Percentiles rank a stretch among this genome's conserved stretches.
These are phyloP conservation scores for Pharus latifolius DNA, from an alignment of 176 grass and related monocot genomes.

Conservation along the genomic window DNA sequence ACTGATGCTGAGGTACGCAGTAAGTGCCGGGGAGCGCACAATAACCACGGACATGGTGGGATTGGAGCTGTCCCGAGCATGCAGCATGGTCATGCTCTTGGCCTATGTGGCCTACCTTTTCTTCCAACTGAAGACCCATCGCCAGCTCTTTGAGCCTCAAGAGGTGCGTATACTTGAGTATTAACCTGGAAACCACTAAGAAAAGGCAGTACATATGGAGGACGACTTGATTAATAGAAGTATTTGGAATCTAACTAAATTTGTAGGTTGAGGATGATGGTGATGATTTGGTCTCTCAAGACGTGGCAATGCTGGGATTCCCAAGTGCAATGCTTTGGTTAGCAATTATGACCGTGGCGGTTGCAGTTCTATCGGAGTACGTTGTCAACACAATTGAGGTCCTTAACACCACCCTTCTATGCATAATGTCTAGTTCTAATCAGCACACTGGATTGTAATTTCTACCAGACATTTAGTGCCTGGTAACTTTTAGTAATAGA, in stretches of 20 bases:
- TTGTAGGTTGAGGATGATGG: constrained; percentile 41
- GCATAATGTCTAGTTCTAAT: not conserved
- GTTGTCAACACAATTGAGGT: constrained; percentile 94
- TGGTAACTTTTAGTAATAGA: constrained; percentile 21
- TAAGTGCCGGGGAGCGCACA: constrained; percentile 5
- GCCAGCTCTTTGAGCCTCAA: constrained; percentile 63
- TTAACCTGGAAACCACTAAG: not conserved
- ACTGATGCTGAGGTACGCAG: constrained; percentile 60
- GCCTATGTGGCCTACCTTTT: constrained; percentile 79
- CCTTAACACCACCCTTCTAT: not conserved
- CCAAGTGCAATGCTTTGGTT: constrained; percentile 68
- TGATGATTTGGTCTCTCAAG: constrained; percentile 47
- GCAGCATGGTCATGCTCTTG: constrained; percentile 70
- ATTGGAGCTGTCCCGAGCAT: constrained; percentile 65
- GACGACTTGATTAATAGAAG: not conserved
- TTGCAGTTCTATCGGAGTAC: constrained; percentile 69
- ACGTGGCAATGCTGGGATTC: constrained; percentile 58
- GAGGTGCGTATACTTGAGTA: constrained; percentile 40
- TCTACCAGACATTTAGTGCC: not conserved
- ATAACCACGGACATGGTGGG: constrained; percentile 13
- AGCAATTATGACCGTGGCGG: constrained; percentile 59
- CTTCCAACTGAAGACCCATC: constrained; percentile 89
- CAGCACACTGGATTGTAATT: not conserved
- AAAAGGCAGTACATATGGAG: not conserved
- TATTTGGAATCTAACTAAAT: not conserved